Base-by-base conservation (phyloP, 1,284 basidiomycete species). In the Inonotus hispidus region DNA sequence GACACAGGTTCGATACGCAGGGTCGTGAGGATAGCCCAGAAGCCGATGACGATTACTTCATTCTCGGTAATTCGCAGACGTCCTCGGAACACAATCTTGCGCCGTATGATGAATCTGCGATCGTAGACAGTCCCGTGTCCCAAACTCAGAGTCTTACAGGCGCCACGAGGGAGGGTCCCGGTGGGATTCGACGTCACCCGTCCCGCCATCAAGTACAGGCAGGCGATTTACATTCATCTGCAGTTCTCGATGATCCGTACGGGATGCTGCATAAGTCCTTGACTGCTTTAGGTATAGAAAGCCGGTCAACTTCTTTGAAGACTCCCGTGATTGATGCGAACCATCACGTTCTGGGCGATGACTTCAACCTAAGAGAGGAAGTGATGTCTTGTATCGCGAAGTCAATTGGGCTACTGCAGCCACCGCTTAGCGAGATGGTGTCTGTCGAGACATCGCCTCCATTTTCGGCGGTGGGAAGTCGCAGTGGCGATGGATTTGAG, bases 301-400 rank as follows among this genome's bases (percentile, higher is more conserved):
- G 45, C 35, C 14, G 45, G 19, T 3, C 32, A 32, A 8, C 32
- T 32, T 32, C 32, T 32, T 41, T 50, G 16, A 5, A 43, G 3
- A 53, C 37, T 25, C 53, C 61, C 29, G 14, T 37, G 13, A 41
- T 21, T 16, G 45, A 35, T 37, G 53, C 38, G 10, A 54, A 56
- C 14, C 53, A 46, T 14, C 56, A 46, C 35, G 53, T 75, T 37
- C 65, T 73, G 14, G 72, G 71, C 1, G 83, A 84, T 23, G 85
- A 90, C 46, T 95, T 97, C 69, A 92, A 98, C 69, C 82, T 99
- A 39, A 86, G 92, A 47, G 92, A 94, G 66, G 93, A 93, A 65
- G 94, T 99, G 37, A 95, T 99, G 90, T 89, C 90, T 3, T 97
- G 93, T 73, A 97, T 99, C 63, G 95, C 95, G 1, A 96, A 95